Percentiles rank a stretch among this genome's conserved stretches.
phyloP scores from a whole-genome alignment of 75 land plant genomes.

The Picea glauca region DNA sequence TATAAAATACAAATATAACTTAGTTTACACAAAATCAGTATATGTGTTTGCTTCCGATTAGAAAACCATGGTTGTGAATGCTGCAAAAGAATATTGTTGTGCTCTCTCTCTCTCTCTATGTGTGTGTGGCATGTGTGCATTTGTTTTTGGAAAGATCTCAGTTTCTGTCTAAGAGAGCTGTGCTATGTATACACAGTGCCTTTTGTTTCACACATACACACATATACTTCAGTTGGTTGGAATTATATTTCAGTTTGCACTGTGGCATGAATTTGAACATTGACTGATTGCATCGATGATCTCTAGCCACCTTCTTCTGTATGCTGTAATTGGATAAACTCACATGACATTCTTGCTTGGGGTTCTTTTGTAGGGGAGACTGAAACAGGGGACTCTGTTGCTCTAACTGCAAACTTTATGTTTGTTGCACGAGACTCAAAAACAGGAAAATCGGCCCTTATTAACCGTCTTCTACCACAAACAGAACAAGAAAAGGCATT shows the following conservation, averaged over 20 bases:
- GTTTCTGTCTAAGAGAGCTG: background rate
- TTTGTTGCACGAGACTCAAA: slow-evolving; percentile 94
- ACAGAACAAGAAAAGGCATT: slow-evolving; percentile 76
- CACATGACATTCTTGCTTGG: background rate
- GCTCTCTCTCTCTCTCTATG: background rate
- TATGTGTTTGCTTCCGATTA: background rate
- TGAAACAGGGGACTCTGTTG: slow-evolving; percentile 44
- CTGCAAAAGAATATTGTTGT: background rate
- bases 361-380: slow-evolving; percentile 20
- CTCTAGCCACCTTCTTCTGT: background rate
- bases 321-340: background rate
- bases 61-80: background rate
- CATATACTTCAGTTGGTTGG: background rate
- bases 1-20: too few species aligned
- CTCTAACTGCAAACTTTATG: slow-evolving; percentile 87
- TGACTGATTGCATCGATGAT: background rate
- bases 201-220: background rate
- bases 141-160: too few species aligned
- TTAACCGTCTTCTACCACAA: slow-evolving; percentile 74
- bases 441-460: slow-evolving; percentile 78
- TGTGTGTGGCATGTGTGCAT: background rate
- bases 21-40: too few species aligned
- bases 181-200: background rate
- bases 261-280: background rate
- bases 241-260: background rate